Base-by-base conservation (phyloP, 2,329 filamentous ascomycete species). In the Rhexocercosporidium sp. region DNA sequence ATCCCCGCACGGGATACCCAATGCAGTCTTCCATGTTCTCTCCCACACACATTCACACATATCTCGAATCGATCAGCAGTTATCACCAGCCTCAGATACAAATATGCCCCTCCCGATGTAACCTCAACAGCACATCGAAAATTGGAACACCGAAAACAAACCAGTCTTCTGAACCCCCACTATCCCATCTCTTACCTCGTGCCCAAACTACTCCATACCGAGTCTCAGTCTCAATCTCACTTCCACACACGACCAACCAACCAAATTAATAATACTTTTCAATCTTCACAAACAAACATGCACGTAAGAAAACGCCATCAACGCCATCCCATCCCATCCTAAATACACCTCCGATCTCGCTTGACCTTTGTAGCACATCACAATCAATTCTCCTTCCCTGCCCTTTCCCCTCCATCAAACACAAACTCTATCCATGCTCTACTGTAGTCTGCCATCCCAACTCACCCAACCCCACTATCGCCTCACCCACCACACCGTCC, bases 311-410 rank as follows among this genome's bases (percentile, higher is more conserved):
- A 37, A 11, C 34, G 34, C 34, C 34, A 37, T 37, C 34, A 37
- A 37, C 34, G 12, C 34, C 34, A 37, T 37, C 34, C 4, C n/a
- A n/a, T n/a, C n/a, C n/a, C n/a, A n/a, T n/a, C n/a, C n/a, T 11
- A 37, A 37, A 11, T 25, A 18, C 39, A 25, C 47, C 22, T 51
- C 47, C 47, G 47, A 51, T 51, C 47, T 51, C 47, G 47, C 47
- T 47, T 22, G 18, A 53, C 49, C 49, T 25, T 25, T 53, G 49
- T 53, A 53, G 27, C 49, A 53, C 22, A 53, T 53, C 49, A 31
- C 25, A 53, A n/a, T n/a, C n/a, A n/a, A n/a, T n/a, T n/a, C n/a
- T n/a, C n/a, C n/a, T n/a, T n/a, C n/a, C n/a, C n/a, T n/a, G n/a
- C n/a, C n/a, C n/a, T n/a, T n/a, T n/a, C 49, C 22, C 39, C 14